Evolutionary conservation across 2,329 filamentous ascomycete species (phyloP), one percentile per base, ranked within the genome.

Genomic region (Colletotrichum navitas): DNA sequence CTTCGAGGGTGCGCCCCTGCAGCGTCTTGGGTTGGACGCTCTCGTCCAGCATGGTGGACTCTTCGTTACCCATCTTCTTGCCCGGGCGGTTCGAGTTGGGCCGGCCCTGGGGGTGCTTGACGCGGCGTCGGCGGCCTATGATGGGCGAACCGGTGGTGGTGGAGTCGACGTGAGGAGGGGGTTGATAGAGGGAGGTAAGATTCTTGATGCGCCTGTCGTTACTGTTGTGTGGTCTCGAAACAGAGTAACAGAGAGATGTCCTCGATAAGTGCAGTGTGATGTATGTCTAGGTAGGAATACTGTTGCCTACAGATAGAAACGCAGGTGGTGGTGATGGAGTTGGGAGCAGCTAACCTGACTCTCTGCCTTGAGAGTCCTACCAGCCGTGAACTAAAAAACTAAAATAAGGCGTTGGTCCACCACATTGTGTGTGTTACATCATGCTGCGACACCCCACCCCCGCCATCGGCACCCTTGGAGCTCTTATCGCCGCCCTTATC

Each of bases 31-130:
- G 90, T 47, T 84, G 82, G 63, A 88, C 89, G 74, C 87, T 86
- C 74, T 92, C 90, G 77, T 91, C 88, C 74, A 95, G 81, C 65
- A 88, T 83, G 41, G 84, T 86, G 32, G 93, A 97, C 75, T 91
- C 87, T 79, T 97, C 94, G 81, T 97, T 94, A 71, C 95, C 95
- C 95, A 98, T 98, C 67, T 84, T 93, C 76, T 77, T 79, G 74
- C 76, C 76, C 54, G 65, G 65, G 66, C 78, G 73, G 77, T 79
- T 76, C 75, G 77, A 69, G 79, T 79, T 75, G 77, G 75, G 39
- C 77, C 76, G 72, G 79, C 77, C 78, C 62, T 79, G 76, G 74
- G 81, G 77, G 67, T 82, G 78, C 58, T 79, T 79, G 66, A 80
- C 75, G 71, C 79, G 80, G 69, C 78, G 80, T 76, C 79, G 78